phyloP scores from a whole-genome alignment of 805 yeast genomes.

The Ogataea saltuana region DNA sequence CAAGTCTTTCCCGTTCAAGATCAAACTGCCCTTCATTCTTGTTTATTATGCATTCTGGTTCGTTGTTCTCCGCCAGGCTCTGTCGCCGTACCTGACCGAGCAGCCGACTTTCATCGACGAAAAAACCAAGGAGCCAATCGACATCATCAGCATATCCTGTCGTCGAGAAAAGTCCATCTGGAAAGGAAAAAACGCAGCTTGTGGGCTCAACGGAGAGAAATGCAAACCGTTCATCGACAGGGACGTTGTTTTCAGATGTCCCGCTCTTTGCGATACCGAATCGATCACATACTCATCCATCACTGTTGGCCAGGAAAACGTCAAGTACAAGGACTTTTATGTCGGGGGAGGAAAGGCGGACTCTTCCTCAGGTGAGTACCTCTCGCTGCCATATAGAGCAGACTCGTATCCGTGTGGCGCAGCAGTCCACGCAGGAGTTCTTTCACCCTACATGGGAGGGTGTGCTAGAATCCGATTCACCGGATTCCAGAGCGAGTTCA shows the following conservation, averaged over 20 bases:
- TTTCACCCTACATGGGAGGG: constrained; percentile 77
- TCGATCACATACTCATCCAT: constrained; percentile 74
- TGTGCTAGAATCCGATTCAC: constrained; percentile 62
- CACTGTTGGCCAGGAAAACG: constrained; percentile 67
- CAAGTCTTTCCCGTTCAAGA: constrained; percentile 28
- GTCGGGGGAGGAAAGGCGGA: constrained; percentile 71
- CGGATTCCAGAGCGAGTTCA: constrained; percentile 54
- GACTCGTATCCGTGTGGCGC: constrained; percentile 91
- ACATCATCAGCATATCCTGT: constrained; percentile 51
- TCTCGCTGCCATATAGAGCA: constrained; percentile 72
- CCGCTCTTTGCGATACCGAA: constrained; percentile 80
- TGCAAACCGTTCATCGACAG: constrained; percentile 51
- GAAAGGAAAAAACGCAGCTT: constrained; percentile 72
- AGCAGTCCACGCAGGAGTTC: constrained; percentile 80
- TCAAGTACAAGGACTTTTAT: constrained; percentile 69
- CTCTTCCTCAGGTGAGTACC: constrained; percentile 18
- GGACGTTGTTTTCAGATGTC: constrained; percentile 69
- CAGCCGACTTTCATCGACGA: constrained; percentile 38
- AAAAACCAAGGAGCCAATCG: constrained; percentile 9
- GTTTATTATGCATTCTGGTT: constrained; percentile 51
- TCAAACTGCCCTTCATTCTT: constrained; percentile 35
- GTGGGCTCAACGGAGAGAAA: constrained; percentile 69
- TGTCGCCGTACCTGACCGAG: constrained; percentile 47
- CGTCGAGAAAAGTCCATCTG: constrained; percentile 51
- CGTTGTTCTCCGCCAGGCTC: constrained; percentile 37